Evolutionary conservation across 2,329 filamentous ascomycete species (phyloP).

Genomic region (Penicillium oxalicum): DNA sequence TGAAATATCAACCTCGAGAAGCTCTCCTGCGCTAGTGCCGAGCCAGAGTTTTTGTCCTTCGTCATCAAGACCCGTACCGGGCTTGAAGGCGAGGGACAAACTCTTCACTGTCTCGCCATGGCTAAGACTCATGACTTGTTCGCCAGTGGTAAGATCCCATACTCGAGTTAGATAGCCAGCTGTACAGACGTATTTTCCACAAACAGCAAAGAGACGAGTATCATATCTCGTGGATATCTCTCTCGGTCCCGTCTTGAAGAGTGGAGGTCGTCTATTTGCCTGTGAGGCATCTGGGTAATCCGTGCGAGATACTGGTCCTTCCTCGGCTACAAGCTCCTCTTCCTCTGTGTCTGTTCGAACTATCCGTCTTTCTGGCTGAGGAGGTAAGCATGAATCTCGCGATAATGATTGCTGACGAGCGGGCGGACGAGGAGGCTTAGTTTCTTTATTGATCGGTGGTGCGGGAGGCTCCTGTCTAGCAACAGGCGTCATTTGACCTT

Average conservation of each 20-base stretch:
- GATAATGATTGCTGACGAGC: constrained; percentile 25
- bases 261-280: constrained; percentile 76
- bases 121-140: constrained; percentile 70
- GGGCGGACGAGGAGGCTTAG: constrained; percentile 17
- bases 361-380: constrained; percentile 18
- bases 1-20: constrained; percentile 79
- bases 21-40: constrained; percentile 79
- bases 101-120: constrained; percentile 83
- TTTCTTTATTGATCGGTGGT: constrained; percentile 12
- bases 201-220: constrained; percentile 77
- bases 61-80: constrained; percentile 66
- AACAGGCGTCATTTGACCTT: constrained; percentile 11
- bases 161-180: constrained; percentile 80
- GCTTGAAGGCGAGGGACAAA: constrained; percentile 78
- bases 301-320: constrained; percentile 48
- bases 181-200: constrained; percentile 79
- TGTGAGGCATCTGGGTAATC: constrained; percentile 80
- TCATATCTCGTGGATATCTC: constrained; percentile 84
- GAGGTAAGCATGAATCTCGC: constrained; percentile 19
- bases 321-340: constrained; percentile 44
- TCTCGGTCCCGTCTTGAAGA: constrained; percentile 62
- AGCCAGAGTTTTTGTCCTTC: constrained; percentile 84
- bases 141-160: constrained; percentile 79
- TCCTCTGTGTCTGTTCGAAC: constrained; percentile 45
- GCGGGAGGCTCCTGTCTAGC: constrained; percentile 13